These are phyloP conservation scores for Suillus subaureus DNA, from an alignment of 768 basidiomycete species.

Conservation along the genomic window DNA sequence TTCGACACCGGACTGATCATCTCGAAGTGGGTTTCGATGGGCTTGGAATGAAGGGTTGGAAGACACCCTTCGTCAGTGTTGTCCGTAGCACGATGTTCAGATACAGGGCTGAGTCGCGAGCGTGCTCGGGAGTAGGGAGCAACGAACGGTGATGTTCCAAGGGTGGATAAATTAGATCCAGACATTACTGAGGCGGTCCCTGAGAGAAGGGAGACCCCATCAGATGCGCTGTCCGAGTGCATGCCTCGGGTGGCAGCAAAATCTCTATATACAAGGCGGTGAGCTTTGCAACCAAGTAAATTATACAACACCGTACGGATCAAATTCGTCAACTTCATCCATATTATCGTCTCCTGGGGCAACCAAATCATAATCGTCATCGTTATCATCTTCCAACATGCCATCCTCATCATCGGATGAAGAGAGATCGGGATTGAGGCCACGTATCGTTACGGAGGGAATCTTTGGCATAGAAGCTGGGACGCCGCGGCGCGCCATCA, in stretches of 20 bases:
- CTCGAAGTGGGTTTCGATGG: constrained; percentile 52
- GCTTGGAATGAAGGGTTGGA: constrained; percentile 23
- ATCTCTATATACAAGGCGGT: constrained; percentile 50
- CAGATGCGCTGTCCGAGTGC: constrained; percentile 65
- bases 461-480: constrained; percentile 28
- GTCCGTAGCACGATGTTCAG: constrained; percentile 47
- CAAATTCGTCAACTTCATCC: constrained; percentile 76
- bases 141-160: constrained; percentile 49
- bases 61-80: constrained; percentile 28
- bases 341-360: constrained; percentile 50
- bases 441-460: constrained; percentile 30
- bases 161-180: constrained; percentile 54
- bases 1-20: constrained; percentile 49
- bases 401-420: constrained; percentile 59
- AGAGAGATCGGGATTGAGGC: constrained; percentile 47
- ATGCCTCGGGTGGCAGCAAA: constrained; percentile 64
- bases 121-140: constrained; percentile 39
- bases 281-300: neutral
- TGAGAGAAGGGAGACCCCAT: constrained; percentile 62
- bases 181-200: constrained; percentile 51
- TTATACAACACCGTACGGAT: constrained; percentile 56
- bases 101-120: constrained; percentile 63
- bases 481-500: constrained; percentile 59
- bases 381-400: constrained; percentile 50
- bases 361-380: constrained; percentile 54